Conservation (phyloP, 768 basidiomycete genomes). For the Boletellus ananiceps region DNA sequence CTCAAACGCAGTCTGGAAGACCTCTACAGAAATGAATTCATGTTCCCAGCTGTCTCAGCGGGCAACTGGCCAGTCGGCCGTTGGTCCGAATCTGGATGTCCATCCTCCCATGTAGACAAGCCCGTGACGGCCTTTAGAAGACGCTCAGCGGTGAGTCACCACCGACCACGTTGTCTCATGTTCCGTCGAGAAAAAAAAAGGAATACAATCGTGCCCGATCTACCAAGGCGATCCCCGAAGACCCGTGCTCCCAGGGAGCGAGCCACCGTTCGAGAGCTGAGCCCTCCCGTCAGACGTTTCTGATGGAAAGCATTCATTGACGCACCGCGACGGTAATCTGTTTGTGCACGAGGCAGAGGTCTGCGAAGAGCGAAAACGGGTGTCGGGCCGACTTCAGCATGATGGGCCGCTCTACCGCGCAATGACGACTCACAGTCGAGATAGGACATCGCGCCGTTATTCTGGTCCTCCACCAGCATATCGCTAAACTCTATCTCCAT, state of each 20-base stretch:
- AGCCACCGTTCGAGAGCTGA: conserved; percentile 31
- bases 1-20: too few species aligned
- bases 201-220: not conserved
- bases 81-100: too few species aligned
- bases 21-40: too few species aligned
- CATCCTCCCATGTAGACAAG: too few species aligned
- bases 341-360: conserved; percentile 33
- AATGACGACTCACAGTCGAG: conserved; percentile 64
- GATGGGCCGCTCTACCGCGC: not conserved
- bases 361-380: conserved; percentile 6
- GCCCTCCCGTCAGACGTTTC: conserved; percentile 2
- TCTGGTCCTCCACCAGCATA: conserved; percentile 95
- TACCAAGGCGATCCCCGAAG: conserved; percentile 35
- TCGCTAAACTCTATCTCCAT: conserved; percentile 94
- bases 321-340: conserved; percentile 29
- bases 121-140: too few species aligned
- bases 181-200: not conserved
- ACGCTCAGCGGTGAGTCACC: too few species aligned
- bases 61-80: too few species aligned
- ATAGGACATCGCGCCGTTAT: conserved; percentile 93
- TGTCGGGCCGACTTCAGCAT: not conserved
- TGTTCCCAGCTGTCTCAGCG: too few species aligned
- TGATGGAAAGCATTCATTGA: not conserved
- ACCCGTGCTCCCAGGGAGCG: conserved; percentile 18
- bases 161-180: not conserved